These are phyloP conservation scores for Medicago ruthenica DNA, from an alignment of 306 rosid species.

Conservation along the genomic window DNA sequence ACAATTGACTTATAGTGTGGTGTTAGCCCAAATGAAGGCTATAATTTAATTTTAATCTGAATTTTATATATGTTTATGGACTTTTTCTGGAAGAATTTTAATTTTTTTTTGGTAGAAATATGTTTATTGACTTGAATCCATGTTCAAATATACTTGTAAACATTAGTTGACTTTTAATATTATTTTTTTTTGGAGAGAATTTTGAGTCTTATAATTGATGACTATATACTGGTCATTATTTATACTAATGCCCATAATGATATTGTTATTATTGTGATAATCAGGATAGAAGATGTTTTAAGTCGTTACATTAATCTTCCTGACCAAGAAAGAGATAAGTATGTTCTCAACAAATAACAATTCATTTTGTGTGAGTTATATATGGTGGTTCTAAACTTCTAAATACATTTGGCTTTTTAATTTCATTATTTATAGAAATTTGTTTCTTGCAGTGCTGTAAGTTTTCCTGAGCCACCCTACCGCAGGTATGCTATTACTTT, in stretches of 20 bases:
- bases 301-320: slow-evolving; percentile 83
- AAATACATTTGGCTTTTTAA: slow-evolving; percentile 16
- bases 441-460: slow-evolving; percentile 58
- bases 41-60: no score
- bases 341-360: slow-evolving; percentile 27
- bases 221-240: not conserved
- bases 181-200: no score
- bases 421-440: slow-evolving; percentile 37
- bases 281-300: slow-evolving; percentile 88
- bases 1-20: no score
- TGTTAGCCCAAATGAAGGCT: no score
- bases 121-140: no score
- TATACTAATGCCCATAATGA: not conserved
- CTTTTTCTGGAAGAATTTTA: no score
- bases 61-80: no score
- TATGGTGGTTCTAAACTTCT: not conserved
- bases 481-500: slow-evolving; percentile 46
- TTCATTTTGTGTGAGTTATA: not conserved
- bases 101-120: no score
- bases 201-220: not conserved
- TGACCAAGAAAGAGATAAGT: slow-evolving; percentile 84
- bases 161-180: no score
- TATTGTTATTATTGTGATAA: slow-evolving; percentile 19
- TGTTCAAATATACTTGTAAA: no score
- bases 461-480: slow-evolving; percentile 52